Base-by-base conservation (phyloP, 345 rosid species). In the Melastoma malabathricum region DNA sequence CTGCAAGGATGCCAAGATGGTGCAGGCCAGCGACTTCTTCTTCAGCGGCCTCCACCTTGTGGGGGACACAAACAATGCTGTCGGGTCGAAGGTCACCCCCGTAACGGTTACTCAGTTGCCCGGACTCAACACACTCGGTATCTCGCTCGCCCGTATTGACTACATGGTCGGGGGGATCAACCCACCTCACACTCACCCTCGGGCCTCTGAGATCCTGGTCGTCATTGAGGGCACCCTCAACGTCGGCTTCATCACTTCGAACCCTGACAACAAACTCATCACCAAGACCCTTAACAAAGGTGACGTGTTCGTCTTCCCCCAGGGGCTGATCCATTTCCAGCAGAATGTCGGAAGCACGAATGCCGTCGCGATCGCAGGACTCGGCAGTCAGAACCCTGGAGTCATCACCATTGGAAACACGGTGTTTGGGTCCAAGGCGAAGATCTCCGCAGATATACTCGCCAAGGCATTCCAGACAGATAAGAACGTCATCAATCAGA, bases 361-460 rank as follows among this genome's bases (percentile, higher is more conserved):
- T 0, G 64, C 61, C 9, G 49, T 61, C 13, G 45, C 52, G 0
- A 46, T 69, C 34, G 27, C 66, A 3, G 53, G 15, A 14, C 23
- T 64, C 7, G 12, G 59, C 47, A 61, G 67, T 57, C 61, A 64
- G 15, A 69, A 64, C 18, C 56, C 74, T 0, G 46, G 73, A 2
- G 57, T 39, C 1, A 16, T 60, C 50, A 43, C 54, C 3, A 9
- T 64, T 8, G 52, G 52, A 2, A 57, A 69, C 10, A 51, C 64
- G 0, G 44, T 64, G n/a, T 64, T 64, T 13, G 61, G 70, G 4
- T 69, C 64, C 0, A 13, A 44, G 20, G 64, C 66, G 0, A 4
- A 22, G 1, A 61, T 69, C 15, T 23, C 61, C 23, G 10, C 16
- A 3, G 64, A 69, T 31, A 4, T 58, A 43, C 64, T 69, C 0